These are phyloP conservation scores for Tephrocybe sp. DNA, from an alignment of 768 basidiomycete genomes.

Conservation along the genomic window DNA sequence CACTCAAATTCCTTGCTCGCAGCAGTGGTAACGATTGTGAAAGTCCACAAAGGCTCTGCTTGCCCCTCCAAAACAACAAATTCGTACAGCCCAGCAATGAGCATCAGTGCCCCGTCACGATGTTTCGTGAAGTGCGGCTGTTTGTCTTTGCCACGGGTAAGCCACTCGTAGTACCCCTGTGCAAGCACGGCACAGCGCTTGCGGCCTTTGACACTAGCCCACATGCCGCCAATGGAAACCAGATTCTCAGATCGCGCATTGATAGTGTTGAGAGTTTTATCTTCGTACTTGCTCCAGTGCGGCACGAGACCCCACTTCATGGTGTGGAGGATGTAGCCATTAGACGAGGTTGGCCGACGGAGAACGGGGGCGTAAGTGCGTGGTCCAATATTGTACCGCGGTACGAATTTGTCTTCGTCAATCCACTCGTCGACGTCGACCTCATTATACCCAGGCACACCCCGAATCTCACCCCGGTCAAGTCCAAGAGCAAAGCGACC, in stretches of 20 bases:
- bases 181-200: slow-evolving; percentile 86
- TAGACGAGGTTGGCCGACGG: slow-evolving; percentile 33
- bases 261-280: slow-evolving; percentile 75
- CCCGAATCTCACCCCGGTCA: slow-evolving; percentile 39
- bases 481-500: slow-evolving; percentile 61
- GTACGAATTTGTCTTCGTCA: slow-evolving; percentile 55
- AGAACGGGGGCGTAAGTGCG: slow-evolving; percentile 78
- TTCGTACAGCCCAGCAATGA: slow-evolving; percentile 90
- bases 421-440: slow-evolving; percentile 59
- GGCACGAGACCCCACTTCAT: slow-evolving; percentile 94
- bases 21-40: slow-evolving; percentile 86
- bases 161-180: slow-evolving; percentile 95
- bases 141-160: slow-evolving; percentile 77
- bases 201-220: slow-evolving; percentile 78
- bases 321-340: slow-evolving; percentile 62
- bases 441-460: slow-evolving; percentile 39
- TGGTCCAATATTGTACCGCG: slow-evolving; percentile 84
- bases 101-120: slow-evolving; percentile 63
- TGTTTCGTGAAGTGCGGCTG: slow-evolving; percentile 81
- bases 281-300: slow-evolving; percentile 77
- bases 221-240: slow-evolving; percentile 74
- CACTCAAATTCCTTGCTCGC: slow-evolving; percentile 71
- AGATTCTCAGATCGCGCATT: slow-evolving; percentile 90
- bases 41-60: slow-evolving; percentile 68
- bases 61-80: slow-evolving; percentile 58